Conservation (phyloP, 805 yeast genomes). For the Lachancea thermotolerans region DNA sequence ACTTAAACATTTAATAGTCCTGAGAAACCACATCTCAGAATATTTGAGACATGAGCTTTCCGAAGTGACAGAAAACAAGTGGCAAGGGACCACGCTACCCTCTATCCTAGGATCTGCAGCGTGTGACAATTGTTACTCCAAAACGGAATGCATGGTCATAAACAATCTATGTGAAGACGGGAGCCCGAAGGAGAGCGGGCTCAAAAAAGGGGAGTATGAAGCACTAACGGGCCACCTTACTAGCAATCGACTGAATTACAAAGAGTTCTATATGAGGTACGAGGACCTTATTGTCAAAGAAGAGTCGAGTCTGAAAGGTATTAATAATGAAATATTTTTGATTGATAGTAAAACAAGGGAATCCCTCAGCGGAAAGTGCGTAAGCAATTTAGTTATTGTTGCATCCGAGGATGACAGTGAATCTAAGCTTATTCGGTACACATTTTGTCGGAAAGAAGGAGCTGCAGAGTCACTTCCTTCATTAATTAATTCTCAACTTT, state of each 20-base stretch:
- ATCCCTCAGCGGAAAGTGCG: constrained; percentile 47
- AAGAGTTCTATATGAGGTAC: constrained; percentile 64
- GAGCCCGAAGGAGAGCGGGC: constrained; percentile 45
- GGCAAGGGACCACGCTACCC: constrained; percentile 40
- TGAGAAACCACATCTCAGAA: constrained; percentile 63
- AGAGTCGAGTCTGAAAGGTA: constrained; percentile 47
- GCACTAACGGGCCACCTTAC: constrained; percentile 45
- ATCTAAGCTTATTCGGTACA: constrained; percentile 37
- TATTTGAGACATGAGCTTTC: constrained; percentile 41
- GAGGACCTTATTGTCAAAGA: constrained; percentile 66
- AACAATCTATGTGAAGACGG: constrained; percentile 59
- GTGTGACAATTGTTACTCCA: constrained; percentile 57
- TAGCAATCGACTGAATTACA: constrained; percentile 30
- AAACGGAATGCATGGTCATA: constrained; percentile 56
- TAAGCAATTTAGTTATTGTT: constrained; percentile 43
- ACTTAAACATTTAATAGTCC: constrained; percentile 58
- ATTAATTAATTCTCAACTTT: constrained; percentile 40
- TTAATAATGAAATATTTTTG: constrained; percentile 54
- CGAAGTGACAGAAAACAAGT: constrained; percentile 10
- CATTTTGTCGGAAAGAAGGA: constrained; percentile 37
- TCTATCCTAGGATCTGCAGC: constrained; percentile 42
- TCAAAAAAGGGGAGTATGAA: constrained; percentile 42
- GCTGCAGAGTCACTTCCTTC: constrained; percentile 9
- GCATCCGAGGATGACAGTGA: constrained; percentile 19
- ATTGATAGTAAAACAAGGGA: constrained; percentile 56